phyloP scores from a whole-genome alignment of 2,329 filamentous ascomycete species.

The Lasiodiplodia theobromae region DNA sequence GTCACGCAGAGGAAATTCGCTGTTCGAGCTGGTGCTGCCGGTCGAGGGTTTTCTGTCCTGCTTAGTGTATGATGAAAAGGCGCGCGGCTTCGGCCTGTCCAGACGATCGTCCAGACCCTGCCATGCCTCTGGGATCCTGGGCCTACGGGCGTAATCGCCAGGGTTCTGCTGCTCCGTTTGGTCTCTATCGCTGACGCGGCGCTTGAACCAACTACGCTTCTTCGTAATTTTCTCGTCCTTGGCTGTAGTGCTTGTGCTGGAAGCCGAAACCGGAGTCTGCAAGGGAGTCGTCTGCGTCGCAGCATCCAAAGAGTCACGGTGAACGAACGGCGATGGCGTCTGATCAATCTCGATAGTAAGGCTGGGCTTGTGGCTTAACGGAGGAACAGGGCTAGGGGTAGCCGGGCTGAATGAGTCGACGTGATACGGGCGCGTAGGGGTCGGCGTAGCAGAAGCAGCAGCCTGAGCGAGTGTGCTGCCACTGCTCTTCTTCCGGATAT shows the following conservation, averaged over 20 bases:
- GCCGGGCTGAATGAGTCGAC: constrained; percentile 5
- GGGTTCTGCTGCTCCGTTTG: constrained; percentile 42
- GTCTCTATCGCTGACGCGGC: constrained; percentile 43
- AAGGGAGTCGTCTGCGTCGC: constrained; percentile 14
- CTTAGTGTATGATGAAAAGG: constrained; percentile 25
- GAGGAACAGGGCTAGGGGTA: constrained; percentile 15
- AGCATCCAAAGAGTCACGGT: constrained; percentile 13
- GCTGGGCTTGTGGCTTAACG: constrained; percentile 20
- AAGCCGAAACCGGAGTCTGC: background rate
- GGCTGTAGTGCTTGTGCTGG: constrained; percentile 11
- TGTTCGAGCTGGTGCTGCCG: constrained; percentile 35
- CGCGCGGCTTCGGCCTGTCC: constrained; percentile 34
- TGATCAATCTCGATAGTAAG: constrained; percentile 3
- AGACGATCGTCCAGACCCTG: constrained; percentile 46
- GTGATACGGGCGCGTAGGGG: constrained; percentile 19
- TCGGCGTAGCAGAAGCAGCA: constrained; percentile 10
- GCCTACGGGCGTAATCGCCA: constrained; percentile 19
- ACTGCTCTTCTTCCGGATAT: constrained; percentile 60
- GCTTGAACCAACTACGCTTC: constrained; percentile 56
- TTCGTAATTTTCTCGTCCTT: constrained; percentile 45
- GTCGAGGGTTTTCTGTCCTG: constrained; percentile 38
- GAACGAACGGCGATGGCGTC: background rate
- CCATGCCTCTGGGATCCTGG: constrained; percentile 44
- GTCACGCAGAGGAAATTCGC: constrained; percentile 53
- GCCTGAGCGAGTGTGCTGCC: constrained; percentile 35